phyloP scores from a whole-genome alignment of 208 protist genomes.

The Herpetomonas tarakana region DNA sequence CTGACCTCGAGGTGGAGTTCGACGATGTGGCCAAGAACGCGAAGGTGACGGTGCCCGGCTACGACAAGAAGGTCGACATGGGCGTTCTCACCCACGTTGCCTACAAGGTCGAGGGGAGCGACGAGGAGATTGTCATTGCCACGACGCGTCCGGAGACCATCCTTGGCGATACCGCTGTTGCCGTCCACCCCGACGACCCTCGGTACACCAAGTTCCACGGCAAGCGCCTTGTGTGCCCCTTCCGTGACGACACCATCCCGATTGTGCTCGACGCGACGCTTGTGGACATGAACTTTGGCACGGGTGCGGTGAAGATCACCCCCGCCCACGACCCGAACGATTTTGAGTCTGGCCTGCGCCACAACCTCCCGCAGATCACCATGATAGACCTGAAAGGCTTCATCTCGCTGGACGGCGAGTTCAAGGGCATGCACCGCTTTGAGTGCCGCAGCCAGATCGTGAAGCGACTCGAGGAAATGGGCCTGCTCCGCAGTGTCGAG shows the following conservation, averaged over 20 bases:
- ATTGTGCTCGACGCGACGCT: constrained; percentile 96
- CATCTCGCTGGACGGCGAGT: constrained; percentile 91
- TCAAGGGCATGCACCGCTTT: constrained; percentile 96
- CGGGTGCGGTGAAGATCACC: constrained; percentile 98
- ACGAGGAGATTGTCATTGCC: constrained; percentile 94
- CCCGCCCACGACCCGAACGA: constrained; percentile 99
- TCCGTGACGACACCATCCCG: constrained; percentile 93
- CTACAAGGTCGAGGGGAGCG: constrained; percentile 90
- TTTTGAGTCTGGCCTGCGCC: constrained; percentile 96
- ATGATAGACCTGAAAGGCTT: constrained; percentile 96
- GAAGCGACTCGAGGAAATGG: constrained; percentile 89
- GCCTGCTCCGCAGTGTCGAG: constrained; percentile 88
- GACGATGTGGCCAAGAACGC: constrained; percentile 75
- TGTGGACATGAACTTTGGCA: constrained; percentile 99
- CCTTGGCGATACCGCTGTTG: constrained; percentile 98
- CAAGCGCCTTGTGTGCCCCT: constrained; percentile 96
- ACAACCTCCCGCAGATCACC: constrained; percentile 95
- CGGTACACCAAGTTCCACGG: constrained; percentile 97
- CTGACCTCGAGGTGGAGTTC: constrained; percentile 99
- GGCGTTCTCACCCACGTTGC: constrained; percentile 94
- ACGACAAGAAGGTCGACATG: constrained; percentile 93
- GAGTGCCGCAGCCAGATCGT: constrained; percentile 92
- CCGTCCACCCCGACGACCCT: constrained; percentile 97
- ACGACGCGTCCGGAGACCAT: constrained; percentile 99
- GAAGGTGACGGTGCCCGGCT: constrained; percentile 88